Evolutionary conservation across 768 basidiomycete genomes (phyloP).

Genomic region (Boletus rubroflammeus): DNA sequence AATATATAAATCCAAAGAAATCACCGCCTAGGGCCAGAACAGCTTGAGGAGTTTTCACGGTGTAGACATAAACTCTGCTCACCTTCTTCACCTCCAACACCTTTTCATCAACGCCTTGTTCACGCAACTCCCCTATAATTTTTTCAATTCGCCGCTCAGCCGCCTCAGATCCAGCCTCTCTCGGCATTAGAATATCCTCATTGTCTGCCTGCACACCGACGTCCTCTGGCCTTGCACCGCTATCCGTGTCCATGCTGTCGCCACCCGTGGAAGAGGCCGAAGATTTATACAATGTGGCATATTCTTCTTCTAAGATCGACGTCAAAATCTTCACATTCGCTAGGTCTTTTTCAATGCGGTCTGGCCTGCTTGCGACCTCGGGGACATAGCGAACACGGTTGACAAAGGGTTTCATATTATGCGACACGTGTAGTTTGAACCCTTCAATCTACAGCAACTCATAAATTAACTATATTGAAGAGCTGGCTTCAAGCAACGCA

Average conservation of each 20-base stretch:
- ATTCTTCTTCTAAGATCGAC: conserved; percentile 70
- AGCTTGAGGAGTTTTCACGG: conserved; percentile 20
- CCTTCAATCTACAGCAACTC: conserved; percentile 70
- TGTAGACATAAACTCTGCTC: conserved; percentile 20
- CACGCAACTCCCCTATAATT: conserved; percentile 64
- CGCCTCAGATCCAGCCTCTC: conserved; percentile 67
- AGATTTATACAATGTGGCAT: conserved; percentile 45
- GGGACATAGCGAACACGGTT: conserved; percentile 79
- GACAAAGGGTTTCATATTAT: conserved; percentile 72
- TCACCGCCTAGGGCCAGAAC: conserved; percentile 51
- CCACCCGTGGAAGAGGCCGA: conserved; percentile 15
- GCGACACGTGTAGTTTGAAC: conserved; percentile 89
- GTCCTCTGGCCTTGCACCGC: conserved; percentile 29
- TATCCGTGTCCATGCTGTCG: conserved; percentile 27
- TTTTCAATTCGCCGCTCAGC: conserved; percentile 81
- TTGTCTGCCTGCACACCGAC: conserved; percentile 35
- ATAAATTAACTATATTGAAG: conserved; percentile 4
- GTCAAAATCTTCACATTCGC: conserved; percentile 72
- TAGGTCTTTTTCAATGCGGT: conserved; percentile 78
- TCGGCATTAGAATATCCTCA: conserved; percentile 48
- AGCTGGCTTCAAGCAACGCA: conserved; percentile 27
- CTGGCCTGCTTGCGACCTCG: conserved; percentile 74
- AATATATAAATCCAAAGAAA: conserved; percentile 89
- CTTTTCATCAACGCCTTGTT: conserved; percentile 66
- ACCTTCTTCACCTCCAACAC: conserved; percentile 72